Conservation (phyloP, 1,139 yeast species). For the Groenewaldozyma sp. region DNA sequence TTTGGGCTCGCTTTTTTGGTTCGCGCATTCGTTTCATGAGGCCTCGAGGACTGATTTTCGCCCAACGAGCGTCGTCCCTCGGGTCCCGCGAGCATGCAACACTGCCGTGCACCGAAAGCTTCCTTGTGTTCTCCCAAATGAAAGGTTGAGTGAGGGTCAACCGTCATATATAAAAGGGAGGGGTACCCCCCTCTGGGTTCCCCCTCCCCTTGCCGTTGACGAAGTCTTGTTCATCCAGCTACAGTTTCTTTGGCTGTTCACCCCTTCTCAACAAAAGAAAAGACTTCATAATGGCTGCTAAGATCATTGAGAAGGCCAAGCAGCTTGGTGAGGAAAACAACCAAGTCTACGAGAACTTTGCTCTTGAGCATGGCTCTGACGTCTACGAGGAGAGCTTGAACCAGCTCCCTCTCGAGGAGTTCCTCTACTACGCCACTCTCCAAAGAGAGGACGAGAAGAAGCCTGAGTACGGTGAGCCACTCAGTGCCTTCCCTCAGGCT, state of each 20-base stretch:
- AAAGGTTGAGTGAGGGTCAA: no score
- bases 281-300: not conserved
- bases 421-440: constrained; percentile 24
- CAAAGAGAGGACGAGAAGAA: constrained; percentile 25
- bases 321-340: constrained; percentile 11
- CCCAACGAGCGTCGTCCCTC: no score
- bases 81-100: no score
- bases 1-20: no score
- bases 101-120: no score
- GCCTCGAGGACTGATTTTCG: no score
- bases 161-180: no score
- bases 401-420: constrained; percentile 26
- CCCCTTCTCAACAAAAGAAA: no score
- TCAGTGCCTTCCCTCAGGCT: constrained; percentile 16
- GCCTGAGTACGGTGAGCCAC: constrained; percentile 15
- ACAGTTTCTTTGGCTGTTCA: no score
- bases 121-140: no score
- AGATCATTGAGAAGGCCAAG: constrained; percentile 2
- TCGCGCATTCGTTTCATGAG: no score
- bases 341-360: constrained; percentile 11
- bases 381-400: constrained; percentile 15
- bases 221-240: not conserved
- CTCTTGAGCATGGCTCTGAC: constrained; percentile 8
- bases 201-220: not conserved
- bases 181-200: not conserved